These are phyloP conservation scores for Fusarium sp. DNA, from an alignment of 2,329 filamentous ascomycete species.

Conservation along the genomic window DNA sequence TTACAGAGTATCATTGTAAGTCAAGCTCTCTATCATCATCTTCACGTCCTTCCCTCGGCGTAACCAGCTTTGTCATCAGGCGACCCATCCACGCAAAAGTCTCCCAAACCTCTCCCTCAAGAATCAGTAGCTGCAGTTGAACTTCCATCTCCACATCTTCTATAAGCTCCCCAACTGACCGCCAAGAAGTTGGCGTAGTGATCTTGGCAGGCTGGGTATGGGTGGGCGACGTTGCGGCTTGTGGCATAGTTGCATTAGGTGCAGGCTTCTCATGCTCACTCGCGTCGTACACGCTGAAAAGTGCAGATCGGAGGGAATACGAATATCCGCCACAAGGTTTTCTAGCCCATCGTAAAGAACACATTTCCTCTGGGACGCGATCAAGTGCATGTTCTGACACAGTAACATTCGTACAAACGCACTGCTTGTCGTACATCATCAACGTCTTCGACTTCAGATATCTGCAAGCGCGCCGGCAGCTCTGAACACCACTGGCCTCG, in stretches of 20 bases:
- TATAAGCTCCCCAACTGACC: fast-evolving
- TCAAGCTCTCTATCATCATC: not conserved
- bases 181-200: fast-evolving
- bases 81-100: not conserved
- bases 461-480: not conserved
- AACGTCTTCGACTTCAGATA: not conserved
- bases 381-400: not conserved
- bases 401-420: not conserved
- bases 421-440: not conserved
- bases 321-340: not conserved
- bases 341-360: not conserved
- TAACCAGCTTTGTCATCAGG: not conserved
- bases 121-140: not conserved
- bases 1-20: not conserved
- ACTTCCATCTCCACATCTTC: not conserved
- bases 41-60: not conserved
- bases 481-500: not conserved
- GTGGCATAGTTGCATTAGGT: fast-evolving
- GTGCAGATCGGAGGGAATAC: not conserved
- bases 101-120: not conserved
- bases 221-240: fast-evolving
- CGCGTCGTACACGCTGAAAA: not conserved
- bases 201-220: fast-evolving
- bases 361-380: not conserved
- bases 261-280: not conserved